Percentiles rank a stretch among this genome's conserved stretches.
phyloP scores from a whole-genome alignment of 306 rosid genomes.

The Parietaria judaica region DNA sequence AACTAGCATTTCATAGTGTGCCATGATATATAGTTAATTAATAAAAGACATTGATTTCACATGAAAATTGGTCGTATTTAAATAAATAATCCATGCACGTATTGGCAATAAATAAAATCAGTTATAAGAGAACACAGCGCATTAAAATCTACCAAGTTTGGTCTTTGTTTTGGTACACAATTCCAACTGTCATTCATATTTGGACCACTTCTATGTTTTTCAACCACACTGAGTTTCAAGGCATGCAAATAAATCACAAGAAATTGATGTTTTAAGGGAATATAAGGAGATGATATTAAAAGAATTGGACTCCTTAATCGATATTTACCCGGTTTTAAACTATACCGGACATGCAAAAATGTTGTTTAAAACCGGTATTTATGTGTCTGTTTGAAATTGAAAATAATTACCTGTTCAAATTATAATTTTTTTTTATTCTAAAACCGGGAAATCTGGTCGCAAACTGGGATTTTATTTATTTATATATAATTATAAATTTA shows the following conservation, averaged over 20 bases:
- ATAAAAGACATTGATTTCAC: not conserved
- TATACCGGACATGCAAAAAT: too few relatives aligned
- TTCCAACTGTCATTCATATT: not conserved
- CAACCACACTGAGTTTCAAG: not conserved
- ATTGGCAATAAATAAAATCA: not conserved
- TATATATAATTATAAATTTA: too few relatives aligned
- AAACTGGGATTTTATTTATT: too few relatives aligned
- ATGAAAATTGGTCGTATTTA: not conserved
- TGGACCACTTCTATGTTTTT: constrained; percentile 8
- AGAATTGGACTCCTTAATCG: too few relatives aligned
- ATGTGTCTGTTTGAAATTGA: too few relatives aligned
- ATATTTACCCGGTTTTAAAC: too few relatives aligned
- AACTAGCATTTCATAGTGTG: not conserved
- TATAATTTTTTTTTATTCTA: too few relatives aligned
- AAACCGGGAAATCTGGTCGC: too few relatives aligned
- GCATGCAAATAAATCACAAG: not conserved
- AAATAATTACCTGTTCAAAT: too few relatives aligned
- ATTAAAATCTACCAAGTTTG: not conserved
- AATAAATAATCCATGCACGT: not conserved
- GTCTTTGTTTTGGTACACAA: not conserved
- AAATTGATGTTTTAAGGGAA: too few relatives aligned
- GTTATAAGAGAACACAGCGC: not conserved
- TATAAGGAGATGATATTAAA: not conserved
- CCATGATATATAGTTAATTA: not conserved
- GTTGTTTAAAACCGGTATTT: too few relatives aligned